These are phyloP conservation scores for Crithidia mellificae DNA, from an alignment of 208 protist genomes.

Conservation along the genomic window DNA sequence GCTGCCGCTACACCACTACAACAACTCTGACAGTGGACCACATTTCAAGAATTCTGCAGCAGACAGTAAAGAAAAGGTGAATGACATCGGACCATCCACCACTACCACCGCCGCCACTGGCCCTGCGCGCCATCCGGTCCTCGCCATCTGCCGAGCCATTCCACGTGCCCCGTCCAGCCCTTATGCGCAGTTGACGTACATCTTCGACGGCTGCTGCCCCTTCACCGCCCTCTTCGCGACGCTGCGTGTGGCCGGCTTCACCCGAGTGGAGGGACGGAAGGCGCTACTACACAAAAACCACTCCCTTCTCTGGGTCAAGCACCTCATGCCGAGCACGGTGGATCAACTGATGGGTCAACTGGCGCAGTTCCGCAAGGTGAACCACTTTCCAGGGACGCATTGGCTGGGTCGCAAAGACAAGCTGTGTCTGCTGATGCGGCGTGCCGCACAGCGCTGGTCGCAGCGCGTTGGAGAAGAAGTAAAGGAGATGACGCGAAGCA, in stretches of 20 bases:
- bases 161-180: constrained; percentile 2
- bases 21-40: no score
- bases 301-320: constrained; percentile 76
- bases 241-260: constrained; percentile 53
- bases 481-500: not conserved
- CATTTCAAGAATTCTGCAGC: not conserved
- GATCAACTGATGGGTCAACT: constrained; percentile 15
- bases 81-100: no score
- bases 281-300: constrained; percentile 46
- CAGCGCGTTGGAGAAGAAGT: not conserved
- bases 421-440: constrained; percentile 59
- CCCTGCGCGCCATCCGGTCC: not conserved
- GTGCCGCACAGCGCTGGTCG: constrained; percentile 30
- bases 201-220: constrained; percentile 48
- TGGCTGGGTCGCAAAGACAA: constrained; percentile 82
- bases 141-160: not conserved
- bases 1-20: no score
- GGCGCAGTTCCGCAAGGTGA: constrained; percentile 68
- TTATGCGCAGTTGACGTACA: constrained; percentile 38
- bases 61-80: not conserved
- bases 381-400: constrained; percentile 90
- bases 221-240: constrained; percentile 66
- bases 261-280: constrained; percentile 25
- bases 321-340: constrained; percentile 41
- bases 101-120: no score